phyloP scores from a whole-genome alignment of 139 green algal species.

The Yamagishiella unicocca region DNA sequence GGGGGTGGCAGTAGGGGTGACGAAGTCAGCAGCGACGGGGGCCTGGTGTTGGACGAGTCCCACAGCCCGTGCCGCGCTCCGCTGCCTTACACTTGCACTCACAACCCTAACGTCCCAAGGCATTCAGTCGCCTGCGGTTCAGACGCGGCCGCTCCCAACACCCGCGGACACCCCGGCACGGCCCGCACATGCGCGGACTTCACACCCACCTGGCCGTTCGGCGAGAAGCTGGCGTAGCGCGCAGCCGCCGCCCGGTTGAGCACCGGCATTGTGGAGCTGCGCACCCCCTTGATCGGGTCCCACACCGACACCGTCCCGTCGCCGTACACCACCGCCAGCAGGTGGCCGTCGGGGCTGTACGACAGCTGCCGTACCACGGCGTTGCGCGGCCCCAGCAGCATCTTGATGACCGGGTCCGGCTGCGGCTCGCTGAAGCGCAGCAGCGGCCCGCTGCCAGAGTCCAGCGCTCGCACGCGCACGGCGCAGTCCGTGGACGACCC shows the following conservation, averaged over 20 bases:
- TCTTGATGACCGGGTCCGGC: background rate
- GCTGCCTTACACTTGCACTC: too few relatives aligned
- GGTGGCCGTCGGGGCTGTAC: conserved; percentile 43
- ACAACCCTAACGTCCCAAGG: too few relatives aligned
- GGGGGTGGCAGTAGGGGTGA: background rate
- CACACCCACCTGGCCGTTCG: conserved; percentile 16
- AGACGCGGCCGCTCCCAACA: too few relatives aligned
- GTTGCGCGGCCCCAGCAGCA: conserved; percentile 3
- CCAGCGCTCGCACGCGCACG: background rate
- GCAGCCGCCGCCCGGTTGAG: background rate
- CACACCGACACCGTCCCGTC: conserved; percentile 29
- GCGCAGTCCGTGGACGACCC: conserved; percentile 14
- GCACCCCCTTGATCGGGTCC: conserved; percentile 3
- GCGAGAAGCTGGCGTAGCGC: conserved; percentile 10
- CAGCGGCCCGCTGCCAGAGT: conserved; percentile 1
- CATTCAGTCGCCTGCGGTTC: too few relatives aligned
- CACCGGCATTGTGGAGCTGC: conserved; percentile 9
- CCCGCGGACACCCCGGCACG: too few relatives aligned
- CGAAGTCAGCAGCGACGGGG: background rate
- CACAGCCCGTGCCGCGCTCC: too few relatives aligned
- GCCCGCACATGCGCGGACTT: too few relatives aligned
- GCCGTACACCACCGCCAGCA: conserved; percentile 38
- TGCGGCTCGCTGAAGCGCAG: conserved; percentile 2
- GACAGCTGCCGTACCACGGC: conserved; percentile 13
- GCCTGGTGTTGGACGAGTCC: too few relatives aligned